Evolutionary conservation across 2,329 filamentous ascomycete genomes (phyloP).

Genomic region (Colletotrichum aenigma): DNA sequence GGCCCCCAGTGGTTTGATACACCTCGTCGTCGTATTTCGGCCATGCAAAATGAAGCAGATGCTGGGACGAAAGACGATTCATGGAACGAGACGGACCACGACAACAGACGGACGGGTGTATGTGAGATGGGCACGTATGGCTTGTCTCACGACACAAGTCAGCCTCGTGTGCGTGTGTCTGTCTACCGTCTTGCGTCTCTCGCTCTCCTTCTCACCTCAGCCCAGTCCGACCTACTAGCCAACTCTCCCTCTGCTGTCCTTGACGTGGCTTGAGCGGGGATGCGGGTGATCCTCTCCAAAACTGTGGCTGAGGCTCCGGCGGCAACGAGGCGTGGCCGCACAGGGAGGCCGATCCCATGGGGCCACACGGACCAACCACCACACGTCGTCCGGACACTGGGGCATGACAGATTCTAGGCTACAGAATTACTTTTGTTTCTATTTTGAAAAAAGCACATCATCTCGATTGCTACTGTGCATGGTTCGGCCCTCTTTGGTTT

Average conservation of each 20-base stretch:
- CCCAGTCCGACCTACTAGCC: background rate
- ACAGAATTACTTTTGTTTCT: conserved; percentile 7
- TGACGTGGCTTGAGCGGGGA: conserved; percentile 10
- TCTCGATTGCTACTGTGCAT: background rate
- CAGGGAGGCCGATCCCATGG: conserved; percentile 16
- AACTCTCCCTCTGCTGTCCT: background rate
- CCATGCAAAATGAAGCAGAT: background rate
- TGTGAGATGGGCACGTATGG: background rate
- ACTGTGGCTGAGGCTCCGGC: conserved; percentile 12
- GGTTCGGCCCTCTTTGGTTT: background rate
- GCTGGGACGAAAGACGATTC: background rate
- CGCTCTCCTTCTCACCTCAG: conserved; percentile 7
- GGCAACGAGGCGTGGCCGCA: background rate
- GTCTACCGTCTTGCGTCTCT: background rate
- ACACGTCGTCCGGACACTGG: background rate
- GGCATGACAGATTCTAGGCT: conserved; percentile 13
- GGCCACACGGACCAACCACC: conserved; percentile 4
- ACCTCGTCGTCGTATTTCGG: background rate
- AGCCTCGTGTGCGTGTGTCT: background rate
- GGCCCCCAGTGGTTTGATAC: background rate
- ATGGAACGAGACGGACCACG: background rate
- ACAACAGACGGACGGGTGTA: background rate
- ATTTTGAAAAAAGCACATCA: conserved; percentile 2
- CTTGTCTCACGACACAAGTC: background rate
- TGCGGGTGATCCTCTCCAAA: conserved; percentile 1